A percentile compares a stretch with the other conserved stretches of the same genome.
Conservation (phyloP, 441 rosid species). For the Mallotus repandus region DNA sequence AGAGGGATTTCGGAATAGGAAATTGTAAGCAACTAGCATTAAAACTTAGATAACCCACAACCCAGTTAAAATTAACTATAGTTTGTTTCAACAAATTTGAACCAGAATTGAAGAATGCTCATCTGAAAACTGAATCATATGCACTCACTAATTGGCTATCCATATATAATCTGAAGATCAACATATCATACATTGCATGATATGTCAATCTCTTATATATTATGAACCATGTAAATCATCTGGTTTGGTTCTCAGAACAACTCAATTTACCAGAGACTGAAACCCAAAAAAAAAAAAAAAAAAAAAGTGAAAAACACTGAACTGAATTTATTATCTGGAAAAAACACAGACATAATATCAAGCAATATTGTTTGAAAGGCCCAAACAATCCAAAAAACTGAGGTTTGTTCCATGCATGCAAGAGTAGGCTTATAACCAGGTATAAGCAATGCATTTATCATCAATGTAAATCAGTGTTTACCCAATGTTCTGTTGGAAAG, state of each 20-base stretch:
- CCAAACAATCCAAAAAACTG: not conserved
- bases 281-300: conserved; percentile 1
- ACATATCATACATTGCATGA: not conserved
- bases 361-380: not conserved
- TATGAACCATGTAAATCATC: not conserved
- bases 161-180: not conserved
- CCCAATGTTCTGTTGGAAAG: not conserved
- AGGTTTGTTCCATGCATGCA: not conserved
- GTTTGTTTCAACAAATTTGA: not conserved
- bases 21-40: conserved; percentile 16
- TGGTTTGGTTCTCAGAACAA: not conserved
- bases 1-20: conserved; percentile 50
- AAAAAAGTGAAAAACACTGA: not conserved
- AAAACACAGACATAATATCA: not conserved
- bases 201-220: not conserved
- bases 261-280: not conserved
- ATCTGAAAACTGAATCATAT: not conserved
- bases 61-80: not conserved
- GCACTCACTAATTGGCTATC: not conserved
- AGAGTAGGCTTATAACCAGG: not conserved
- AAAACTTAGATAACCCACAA: conserved; percentile 5
- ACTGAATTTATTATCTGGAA: not conserved
- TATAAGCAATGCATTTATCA: not conserved
- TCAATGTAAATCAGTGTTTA: not conserved
- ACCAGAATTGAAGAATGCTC: not conserved